Evolutionary conservation across 257 asterid genomes (phyloP).

Genomic region (Marsdenia floribunda): DNA sequence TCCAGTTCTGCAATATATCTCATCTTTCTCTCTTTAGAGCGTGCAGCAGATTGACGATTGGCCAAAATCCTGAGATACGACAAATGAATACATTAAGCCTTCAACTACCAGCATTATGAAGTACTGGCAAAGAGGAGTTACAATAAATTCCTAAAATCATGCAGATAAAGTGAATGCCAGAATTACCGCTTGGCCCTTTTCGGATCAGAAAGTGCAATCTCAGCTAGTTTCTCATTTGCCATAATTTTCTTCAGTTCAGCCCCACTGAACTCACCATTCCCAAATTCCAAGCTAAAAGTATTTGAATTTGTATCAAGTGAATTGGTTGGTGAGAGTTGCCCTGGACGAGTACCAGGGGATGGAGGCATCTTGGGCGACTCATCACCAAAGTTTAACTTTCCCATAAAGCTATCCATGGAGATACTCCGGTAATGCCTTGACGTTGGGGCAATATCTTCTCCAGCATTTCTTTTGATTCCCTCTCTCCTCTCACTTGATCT

Average conservation of each 20-base stretch:
- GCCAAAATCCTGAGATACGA: conserved; percentile 49
- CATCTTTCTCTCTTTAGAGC: conserved; percentile 71
- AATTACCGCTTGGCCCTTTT: conserved; percentile 61
- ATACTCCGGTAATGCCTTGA: conserved; percentile 78
- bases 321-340: conserved; percentile 44
- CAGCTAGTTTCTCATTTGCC: conserved; percentile 66
- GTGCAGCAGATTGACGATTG: conserved; percentile 72
- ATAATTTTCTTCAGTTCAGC: conserved; percentile 58
- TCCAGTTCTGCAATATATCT: conserved; percentile 63
- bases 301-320: conserved; percentile 44
- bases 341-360: conserved; percentile 55
- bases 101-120: background rate
- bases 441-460: conserved; percentile 66
- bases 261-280: conserved; percentile 61
- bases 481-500: conserved; percentile 48
- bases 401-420: conserved; percentile 92
- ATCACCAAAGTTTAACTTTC: conserved; percentile 55
- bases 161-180: background rate
- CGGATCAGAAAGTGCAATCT: conserved; percentile 63
- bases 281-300: conserved; percentile 50
- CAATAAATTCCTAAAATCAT: background rate
- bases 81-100: conserved; percentile 7
- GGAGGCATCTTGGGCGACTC: conserved; percentile 72
- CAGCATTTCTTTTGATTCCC: conserved; percentile 69
- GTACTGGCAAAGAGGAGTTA: background rate